A percentile compares a stretch with the other conserved stretches of the same genome.
These are phyloP conservation scores for Flaveria robusta DNA, from an alignment of 129 eudicot species.

Conservation along the genomic window DNA sequence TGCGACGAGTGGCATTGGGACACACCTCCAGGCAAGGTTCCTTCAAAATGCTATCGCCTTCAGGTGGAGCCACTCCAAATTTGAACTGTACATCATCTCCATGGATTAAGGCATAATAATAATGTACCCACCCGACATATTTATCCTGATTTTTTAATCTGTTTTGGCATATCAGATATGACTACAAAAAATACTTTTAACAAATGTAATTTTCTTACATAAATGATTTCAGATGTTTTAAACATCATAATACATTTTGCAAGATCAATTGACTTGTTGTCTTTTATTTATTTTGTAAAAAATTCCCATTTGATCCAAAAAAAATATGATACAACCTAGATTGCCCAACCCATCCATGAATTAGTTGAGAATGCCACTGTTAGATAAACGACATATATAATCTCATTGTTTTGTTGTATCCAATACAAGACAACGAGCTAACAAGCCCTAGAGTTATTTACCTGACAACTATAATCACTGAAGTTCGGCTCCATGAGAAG, in stretches of 20 bases:
- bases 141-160: too few relatives aligned
- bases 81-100: conserved; percentile 56
- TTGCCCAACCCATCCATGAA: not conserved
- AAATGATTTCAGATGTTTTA: not conserved
- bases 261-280: not conserved
- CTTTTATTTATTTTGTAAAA: not conserved
- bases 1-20: conserved; percentile 61
- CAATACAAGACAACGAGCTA: not conserved
- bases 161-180: not conserved
- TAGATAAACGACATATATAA: not conserved
- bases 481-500: conserved; percentile 95
- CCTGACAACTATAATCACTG: conserved; percentile 91
- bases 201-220: not conserved
- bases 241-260: not conserved
- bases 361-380: not conserved
- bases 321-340: not conserved
- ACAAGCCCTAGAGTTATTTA: conserved; percentile 14
- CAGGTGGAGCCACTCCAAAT: conserved; percentile 69
- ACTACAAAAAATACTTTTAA: not conserved
- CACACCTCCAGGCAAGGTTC: conserved; percentile 81
- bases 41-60: conserved; percentile 64
- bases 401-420: not conserved
- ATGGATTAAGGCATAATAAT: not conserved
- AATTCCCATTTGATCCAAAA: not conserved
- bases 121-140: too few relatives aligned